Evolutionary conservation across 345 rosid species (phyloP).

Genomic region (Anacardium occidentale): DNA sequence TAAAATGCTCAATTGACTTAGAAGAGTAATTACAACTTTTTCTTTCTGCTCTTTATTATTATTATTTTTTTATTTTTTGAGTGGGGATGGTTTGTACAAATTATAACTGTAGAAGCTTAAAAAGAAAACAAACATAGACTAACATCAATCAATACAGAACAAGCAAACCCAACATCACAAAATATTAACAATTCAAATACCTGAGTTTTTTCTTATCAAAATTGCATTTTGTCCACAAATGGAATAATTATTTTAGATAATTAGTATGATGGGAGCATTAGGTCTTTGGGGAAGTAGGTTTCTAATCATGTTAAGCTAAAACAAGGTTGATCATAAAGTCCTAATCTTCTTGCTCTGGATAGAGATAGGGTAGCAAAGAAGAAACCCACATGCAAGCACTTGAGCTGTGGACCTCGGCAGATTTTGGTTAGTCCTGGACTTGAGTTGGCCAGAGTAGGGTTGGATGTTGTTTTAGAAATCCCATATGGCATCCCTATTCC

Average conservation of each 20-base stretch:
- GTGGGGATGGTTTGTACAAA: no score
- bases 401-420: neutral
- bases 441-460: neutral
- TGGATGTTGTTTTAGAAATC: no score
- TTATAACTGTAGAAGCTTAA: no score
- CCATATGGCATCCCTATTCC: no score
- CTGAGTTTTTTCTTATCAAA: neutral
- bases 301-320: neutral
- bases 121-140: neutral
- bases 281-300: neutral
- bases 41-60: no score
- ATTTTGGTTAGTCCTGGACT: neutral
- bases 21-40: neutral
- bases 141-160: neutral
- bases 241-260: neutral
- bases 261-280: neutral
- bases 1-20: neutral
- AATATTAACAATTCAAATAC: neutral
- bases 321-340: neutral
- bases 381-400: constrained; percentile 1
- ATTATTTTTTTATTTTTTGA: no score
- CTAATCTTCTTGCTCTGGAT: neutral
- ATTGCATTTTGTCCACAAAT: neutral
- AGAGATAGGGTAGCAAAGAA: neutral
- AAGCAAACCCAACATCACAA: neutral